phyloP scores from a whole-genome alignment of 129 eudicot genomes.

The Flaveria trinervia region DNA sequence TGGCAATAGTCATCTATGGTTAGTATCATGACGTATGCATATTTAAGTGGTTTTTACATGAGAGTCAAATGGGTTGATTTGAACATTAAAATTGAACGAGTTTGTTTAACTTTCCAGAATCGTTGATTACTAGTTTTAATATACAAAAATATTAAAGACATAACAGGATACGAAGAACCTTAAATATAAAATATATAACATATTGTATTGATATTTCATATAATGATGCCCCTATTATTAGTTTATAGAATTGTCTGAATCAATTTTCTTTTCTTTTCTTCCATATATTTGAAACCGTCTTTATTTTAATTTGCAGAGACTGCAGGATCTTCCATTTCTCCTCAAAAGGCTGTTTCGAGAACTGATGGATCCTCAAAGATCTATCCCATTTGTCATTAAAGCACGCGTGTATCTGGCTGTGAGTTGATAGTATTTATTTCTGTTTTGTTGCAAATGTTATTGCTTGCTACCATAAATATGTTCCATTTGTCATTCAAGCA shows the following conservation, averaged over 20 bases:
- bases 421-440: constrained; percentile 41
- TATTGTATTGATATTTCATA: background rate
- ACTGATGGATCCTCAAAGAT: constrained; percentile 83
- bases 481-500: constrained; percentile 77
- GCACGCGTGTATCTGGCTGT: constrained; percentile 97
- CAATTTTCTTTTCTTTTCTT: background rate
- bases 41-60: background rate
- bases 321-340: constrained; percentile 94
- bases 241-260: background rate
- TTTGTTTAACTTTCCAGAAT: background rate
- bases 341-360: constrained; percentile 79
- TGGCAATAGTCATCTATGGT: background rate
- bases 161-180: background rate
- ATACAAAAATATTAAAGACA: background rate
- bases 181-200: background rate
- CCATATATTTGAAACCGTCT: background rate
- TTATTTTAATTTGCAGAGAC: constrained; percentile 55
- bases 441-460: background rate
- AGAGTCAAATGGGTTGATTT: background rate
- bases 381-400: constrained; percentile 81
- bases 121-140: background rate
- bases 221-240: background rate
- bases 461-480: constrained; percentile 13
- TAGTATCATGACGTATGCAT: background rate
- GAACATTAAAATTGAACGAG: background rate